phyloP scores from a whole-genome alignment of 192 early-diverging fungal genomes.

The Coemansia sp. region DNA sequence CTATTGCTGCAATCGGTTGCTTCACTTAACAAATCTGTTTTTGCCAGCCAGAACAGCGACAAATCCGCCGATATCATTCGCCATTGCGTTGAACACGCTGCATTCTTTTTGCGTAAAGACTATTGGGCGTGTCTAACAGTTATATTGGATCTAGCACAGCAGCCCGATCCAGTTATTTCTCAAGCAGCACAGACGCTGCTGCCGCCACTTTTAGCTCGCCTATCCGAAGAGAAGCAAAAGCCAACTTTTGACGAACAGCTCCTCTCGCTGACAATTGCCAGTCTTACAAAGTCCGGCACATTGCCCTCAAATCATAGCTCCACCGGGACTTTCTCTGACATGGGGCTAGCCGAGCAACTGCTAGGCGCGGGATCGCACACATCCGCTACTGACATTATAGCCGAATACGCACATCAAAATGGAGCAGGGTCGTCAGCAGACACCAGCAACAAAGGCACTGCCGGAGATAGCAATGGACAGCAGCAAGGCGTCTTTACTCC shows the following conservation, averaged over 20 bases:
- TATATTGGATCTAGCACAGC: constrained; percentile 20
- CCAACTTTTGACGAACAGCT: constrained; percentile 6
- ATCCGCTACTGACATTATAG: constrained; percentile 32
- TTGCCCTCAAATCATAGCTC: constrained; percentile 1
- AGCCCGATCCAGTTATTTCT: constrained; percentile 11
- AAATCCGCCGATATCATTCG: constrained; percentile 4
- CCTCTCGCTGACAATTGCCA: constrained; percentile 27
- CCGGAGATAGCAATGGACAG: constrained; percentile 4
- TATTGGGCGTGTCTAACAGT: constrained; percentile 42
- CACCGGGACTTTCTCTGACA: constrained; percentile 10
- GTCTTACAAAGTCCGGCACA: constrained; percentile 14
- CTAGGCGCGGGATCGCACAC: constrained; percentile 29
- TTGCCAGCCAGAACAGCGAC: background rate
- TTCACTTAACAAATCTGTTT: background rate
- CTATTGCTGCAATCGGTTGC: constrained; percentile 35
- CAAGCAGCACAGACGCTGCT: constrained; percentile 25
- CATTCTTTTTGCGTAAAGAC: constrained; percentile 21
- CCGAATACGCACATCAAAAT: constrained; percentile 21
- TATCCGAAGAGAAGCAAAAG: constrained; percentile 29
- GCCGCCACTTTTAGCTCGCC: constrained; percentile 23
- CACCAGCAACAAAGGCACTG: background rate
- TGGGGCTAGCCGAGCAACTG: constrained; percentile 51
- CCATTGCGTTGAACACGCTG: constrained; percentile 11
- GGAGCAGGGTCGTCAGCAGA: background rate
- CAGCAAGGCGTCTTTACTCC: constrained; percentile 8